Evolutionary conservation across 2,329 filamentous ascomycete species (phyloP).

Genomic region (Ceratocystiopsis brevicomis): DNA sequence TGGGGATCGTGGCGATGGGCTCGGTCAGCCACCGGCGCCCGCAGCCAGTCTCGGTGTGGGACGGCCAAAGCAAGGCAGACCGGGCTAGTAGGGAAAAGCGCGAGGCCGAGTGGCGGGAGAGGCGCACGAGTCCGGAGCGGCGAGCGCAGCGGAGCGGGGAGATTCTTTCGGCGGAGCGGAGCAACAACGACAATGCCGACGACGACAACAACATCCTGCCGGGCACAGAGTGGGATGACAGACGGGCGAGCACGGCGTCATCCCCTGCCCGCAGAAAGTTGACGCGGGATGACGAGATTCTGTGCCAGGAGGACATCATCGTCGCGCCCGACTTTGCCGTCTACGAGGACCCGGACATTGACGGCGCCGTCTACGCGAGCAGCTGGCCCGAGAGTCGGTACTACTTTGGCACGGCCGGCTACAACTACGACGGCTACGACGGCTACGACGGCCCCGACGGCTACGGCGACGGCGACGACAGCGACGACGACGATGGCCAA

Average conservation of each 20-base stretch:
- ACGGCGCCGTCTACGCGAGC: slow-evolving; percentile 1
- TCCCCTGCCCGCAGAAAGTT: background rate
- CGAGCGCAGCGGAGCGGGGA: no score
- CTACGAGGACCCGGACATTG: background rate
- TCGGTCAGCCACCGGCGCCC: slow-evolving; percentile 1
- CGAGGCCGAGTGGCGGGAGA: no score
- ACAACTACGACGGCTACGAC: background rate
- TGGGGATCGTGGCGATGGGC: slow-evolving; percentile 4
- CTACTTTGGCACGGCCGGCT: slow-evolving; percentile 3
- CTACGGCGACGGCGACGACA: background rate
- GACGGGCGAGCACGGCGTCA: background rate
- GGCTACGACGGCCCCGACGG: background rate
- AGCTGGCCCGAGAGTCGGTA: slow-evolving; percentile 6
- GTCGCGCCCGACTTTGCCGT: no score
- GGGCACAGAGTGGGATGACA: background rate
- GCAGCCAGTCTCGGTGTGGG: background rate
- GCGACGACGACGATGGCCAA: no score
- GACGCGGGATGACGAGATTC: no score
- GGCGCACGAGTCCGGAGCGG: no score
- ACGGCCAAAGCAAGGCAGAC: no score
- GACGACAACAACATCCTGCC: no score
- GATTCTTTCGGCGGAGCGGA: background rate
- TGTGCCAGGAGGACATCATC: no score
- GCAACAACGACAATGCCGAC: background rate
- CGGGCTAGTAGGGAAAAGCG: no score